Evolutionary conservation across 2,329 filamentous ascomycete species (phyloP).

Genomic region (Exserohilum rostratum): DNA sequence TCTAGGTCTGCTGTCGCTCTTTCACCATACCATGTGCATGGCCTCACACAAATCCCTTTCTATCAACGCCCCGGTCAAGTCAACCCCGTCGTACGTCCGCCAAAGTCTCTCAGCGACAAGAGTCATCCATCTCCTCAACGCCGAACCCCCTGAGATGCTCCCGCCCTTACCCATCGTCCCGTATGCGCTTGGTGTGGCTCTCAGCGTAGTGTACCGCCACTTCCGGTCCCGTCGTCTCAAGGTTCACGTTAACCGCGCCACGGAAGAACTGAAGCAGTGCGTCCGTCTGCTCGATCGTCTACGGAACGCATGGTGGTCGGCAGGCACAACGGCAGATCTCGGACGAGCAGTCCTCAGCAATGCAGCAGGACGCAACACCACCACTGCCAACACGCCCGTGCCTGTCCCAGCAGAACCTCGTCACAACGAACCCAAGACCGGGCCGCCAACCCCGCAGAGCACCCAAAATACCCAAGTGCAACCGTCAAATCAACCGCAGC

Average conservation of each 20-base stretch:
- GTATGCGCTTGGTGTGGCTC: slow-evolving; percentile 61
- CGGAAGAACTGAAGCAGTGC: slow-evolving; percentile 53
- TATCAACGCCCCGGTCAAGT: slow-evolving; percentile 53
- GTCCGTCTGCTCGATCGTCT: slow-evolving; percentile 53
- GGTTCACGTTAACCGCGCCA: slow-evolving; percentile 55
- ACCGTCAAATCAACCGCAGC: slow-evolving; percentile 17
- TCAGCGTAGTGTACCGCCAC: slow-evolving; percentile 63
- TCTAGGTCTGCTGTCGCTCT: slow-evolving; percentile 59
- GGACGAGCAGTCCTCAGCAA: slow-evolving; percentile 49
- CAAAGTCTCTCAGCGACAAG: slow-evolving; percentile 63
- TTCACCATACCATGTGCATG: slow-evolving; percentile 63
- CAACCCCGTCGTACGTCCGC: slow-evolving; percentile 59
- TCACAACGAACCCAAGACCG: slow-evolving; percentile 26
- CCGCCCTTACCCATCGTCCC: slow-evolving; percentile 62
- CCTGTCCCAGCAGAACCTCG: slow-evolving; percentile 27
- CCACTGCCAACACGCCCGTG: slow-evolving; percentile 43
- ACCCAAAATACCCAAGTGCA: slow-evolving; percentile 19
- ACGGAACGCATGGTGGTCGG: slow-evolving; percentile 53
- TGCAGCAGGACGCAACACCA: slow-evolving; percentile 45
- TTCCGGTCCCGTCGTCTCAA: slow-evolving; percentile 59
- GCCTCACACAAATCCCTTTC: slow-evolving; percentile 60
- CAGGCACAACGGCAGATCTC: slow-evolving; percentile 54
- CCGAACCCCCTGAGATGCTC: slow-evolving; percentile 53
- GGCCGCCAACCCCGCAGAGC: slow-evolving; percentile 25
- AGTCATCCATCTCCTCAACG: slow-evolving; percentile 59